Percentiles rank a stretch among this genome's conserved stretches.
Evolutionary conservation across 1,284 basidiomycete species (phyloP).

Genomic region (Ustilago tritici): DNA sequence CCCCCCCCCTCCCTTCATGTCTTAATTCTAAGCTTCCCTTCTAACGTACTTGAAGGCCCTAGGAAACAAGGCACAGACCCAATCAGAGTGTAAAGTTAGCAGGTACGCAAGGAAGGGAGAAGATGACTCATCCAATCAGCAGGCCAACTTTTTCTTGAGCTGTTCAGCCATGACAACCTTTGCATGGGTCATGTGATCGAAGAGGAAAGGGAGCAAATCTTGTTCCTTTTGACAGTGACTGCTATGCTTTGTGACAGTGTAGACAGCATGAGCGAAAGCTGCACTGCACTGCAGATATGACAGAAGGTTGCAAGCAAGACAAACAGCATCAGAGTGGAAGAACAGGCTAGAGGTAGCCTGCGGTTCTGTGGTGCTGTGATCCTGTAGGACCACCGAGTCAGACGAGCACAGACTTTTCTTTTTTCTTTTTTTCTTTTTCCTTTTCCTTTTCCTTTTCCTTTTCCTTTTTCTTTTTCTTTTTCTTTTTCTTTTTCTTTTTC

Average conservation of each 20-base stretch:
- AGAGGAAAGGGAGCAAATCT: not conserved
- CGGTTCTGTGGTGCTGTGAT: not conserved
- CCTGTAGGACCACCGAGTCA: no score
- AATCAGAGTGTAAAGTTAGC: conserved; percentile 8
- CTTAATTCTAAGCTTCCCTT: no score
- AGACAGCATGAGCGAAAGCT: no score
- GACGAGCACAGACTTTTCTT: not conserved
- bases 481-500: no score
- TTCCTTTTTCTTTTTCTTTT: no score
- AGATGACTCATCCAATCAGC: conserved; percentile 7
- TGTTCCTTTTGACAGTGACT: not conserved
- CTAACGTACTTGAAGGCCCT: no score
- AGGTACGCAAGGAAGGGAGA: not conserved
- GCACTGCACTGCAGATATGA: no score
- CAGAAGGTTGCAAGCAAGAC: not conserved
- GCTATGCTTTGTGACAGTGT: not conserved
- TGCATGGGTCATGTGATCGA: conserved; percentile 5
- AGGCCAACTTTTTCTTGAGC: not conserved
- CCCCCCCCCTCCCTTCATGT: no score
- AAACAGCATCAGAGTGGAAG: no score
- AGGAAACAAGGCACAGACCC: not conserved
- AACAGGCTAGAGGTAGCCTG: no score
- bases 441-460: no score
- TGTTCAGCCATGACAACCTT: not conserved
- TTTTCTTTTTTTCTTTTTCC: no score